phyloP scores from a whole-genome alignment of 768 basidiomycete genomes.

The Pleurotus giganteus region DNA sequence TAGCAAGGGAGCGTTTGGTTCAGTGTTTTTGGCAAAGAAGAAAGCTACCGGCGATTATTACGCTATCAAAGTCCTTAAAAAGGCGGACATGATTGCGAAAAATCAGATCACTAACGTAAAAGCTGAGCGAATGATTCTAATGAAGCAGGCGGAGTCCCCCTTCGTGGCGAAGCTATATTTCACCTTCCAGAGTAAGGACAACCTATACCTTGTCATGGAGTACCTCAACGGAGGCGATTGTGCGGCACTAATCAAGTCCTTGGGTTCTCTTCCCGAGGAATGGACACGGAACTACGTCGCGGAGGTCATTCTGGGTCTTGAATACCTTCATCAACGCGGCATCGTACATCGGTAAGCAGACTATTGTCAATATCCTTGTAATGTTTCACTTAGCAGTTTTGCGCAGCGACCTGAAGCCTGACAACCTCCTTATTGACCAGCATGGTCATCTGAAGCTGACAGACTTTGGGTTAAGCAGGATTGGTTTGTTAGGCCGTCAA shows the following conservation, averaged over 20 bases:
- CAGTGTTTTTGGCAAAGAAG: slow-evolving; percentile 98
- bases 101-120: slow-evolving; percentile 99
- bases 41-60: slow-evolving; percentile 97
- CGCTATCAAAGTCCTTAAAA: slow-evolving; percentile 99
- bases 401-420: slow-evolving; percentile 91
- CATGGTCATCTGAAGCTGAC: slow-evolving; percentile 97
- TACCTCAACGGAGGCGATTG: slow-evolving; percentile 99
- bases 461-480: slow-evolving; percentile 95
- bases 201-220: slow-evolving; percentile 98
- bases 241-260: slow-evolving; percentile 91
- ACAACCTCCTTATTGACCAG: slow-evolving; percentile 95
- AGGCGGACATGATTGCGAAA: slow-evolving; percentile 99
- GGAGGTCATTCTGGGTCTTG: slow-evolving; percentile 91
- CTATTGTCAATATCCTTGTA: not conserved
- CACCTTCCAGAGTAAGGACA: slow-evolving; percentile 99
- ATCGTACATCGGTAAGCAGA: slow-evolving; percentile 89
- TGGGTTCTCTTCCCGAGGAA: slow-evolving; percentile 93
- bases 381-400: slow-evolving; percentile 12
- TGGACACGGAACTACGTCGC: slow-evolving; percentile 98
- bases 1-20: slow-evolving; percentile 97
- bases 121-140: slow-evolving; percentile 98
- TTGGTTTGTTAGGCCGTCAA: slow-evolving; percentile 97
- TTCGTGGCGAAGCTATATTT: slow-evolving; percentile 98
- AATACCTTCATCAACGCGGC: slow-evolving; percentile 93
- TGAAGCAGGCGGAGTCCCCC: slow-evolving; percentile 98